Evolutionary conservation across 2,329 filamentous ascomycete genomes (phyloP).

Genomic region (Fusarium sp.): DNA sequence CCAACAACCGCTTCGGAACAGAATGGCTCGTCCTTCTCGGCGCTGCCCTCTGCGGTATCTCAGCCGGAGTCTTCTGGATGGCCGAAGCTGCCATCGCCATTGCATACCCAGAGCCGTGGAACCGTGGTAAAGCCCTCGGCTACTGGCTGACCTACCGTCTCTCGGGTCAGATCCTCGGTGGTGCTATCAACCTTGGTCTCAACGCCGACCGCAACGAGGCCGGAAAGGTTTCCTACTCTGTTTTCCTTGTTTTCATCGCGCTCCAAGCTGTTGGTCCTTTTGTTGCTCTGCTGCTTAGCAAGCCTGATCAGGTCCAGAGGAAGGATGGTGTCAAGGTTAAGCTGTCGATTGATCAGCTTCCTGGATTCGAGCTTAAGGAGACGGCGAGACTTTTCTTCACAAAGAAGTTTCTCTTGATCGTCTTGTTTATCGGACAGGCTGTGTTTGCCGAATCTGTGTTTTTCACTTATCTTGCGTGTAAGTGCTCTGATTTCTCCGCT

Average conservation of each 20-base stretch:
- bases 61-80: slow-evolving; percentile 81
- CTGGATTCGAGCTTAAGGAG: slow-evolving; percentile 70
- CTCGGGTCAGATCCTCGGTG: slow-evolving; percentile 76
- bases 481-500: slow-evolving; percentile 5
- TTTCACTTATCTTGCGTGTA: slow-evolving; percentile 71
- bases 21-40: slow-evolving; percentile 79
- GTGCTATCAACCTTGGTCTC: slow-evolving; percentile 77
- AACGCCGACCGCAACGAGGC: slow-evolving; percentile 69
- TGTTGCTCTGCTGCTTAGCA: slow-evolving; percentile 73
- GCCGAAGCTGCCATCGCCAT: slow-evolving; percentile 80
- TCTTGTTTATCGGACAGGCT: slow-evolving; percentile 77
- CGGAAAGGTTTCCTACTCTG: slow-evolving; percentile 76
- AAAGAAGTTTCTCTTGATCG: slow-evolving; percentile 72
- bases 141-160: slow-evolving; percentile 75
- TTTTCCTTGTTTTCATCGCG: slow-evolving; percentile 78
- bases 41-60: slow-evolving; percentile 76
- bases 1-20: slow-evolving; percentile 76
- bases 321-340: slow-evolving; percentile 74
- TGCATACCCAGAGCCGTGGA: slow-evolving; percentile 78
- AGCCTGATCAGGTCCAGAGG: slow-evolving; percentile 72
- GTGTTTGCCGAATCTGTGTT: slow-evolving; percentile 80
- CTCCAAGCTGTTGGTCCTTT: slow-evolving; percentile 75
- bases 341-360: slow-evolving; percentile 68
- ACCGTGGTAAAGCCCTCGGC: slow-evolving; percentile 73
- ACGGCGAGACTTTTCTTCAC: slow-evolving; percentile 71